These are phyloP conservation scores for Elsinoe australis DNA, from an alignment of 2,329 filamentous ascomycete species.

Conservation along the genomic window DNA sequence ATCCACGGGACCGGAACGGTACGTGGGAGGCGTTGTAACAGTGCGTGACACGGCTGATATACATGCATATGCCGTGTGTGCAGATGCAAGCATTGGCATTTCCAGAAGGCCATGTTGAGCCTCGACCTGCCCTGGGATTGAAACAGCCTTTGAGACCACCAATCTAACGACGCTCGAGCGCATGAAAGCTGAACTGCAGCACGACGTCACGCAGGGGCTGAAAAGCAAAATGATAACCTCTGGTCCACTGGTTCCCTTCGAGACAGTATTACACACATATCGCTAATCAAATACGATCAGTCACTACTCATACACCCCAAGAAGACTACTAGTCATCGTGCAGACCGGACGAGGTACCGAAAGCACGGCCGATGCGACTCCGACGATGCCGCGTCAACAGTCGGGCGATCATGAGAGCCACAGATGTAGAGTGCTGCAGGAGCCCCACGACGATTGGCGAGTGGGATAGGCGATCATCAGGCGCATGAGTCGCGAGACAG, in stretches of 20 bases:
- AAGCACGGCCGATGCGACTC: conserved; percentile 2
- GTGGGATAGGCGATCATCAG: neutral
- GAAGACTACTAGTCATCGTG: conserved; percentile 8
- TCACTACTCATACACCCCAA: too few species aligned
- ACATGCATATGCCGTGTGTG: neutral
- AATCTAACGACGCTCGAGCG: neutral
- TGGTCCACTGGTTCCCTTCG: conserved; percentile 10
- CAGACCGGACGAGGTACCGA: conserved; percentile 7
- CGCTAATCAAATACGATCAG: too few species aligned
- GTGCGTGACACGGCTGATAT: conserved; percentile 7
- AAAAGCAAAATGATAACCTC: neutral
- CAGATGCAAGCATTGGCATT: conserved; percentile 9
- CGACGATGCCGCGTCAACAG: conserved; percentile 15
- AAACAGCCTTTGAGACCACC: neutral
- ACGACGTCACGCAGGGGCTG: conserved; percentile 7
- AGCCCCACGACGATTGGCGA: neutral
- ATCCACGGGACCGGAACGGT: conserved; percentile 5
- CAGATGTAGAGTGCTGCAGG: conserved; percentile 4
- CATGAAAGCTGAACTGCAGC: conserved; percentile 5
- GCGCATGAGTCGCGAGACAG: neutral
- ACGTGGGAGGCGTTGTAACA: conserved; percentile 7
- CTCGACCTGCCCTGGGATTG: neutral
- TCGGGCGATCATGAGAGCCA: conserved; percentile 13
- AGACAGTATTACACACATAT: too few species aligned
- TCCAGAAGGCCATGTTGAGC: conserved; percentile 1